Conservation (phyloP, 139 green algal genomes). For the Micromonas pusilla region DNA sequence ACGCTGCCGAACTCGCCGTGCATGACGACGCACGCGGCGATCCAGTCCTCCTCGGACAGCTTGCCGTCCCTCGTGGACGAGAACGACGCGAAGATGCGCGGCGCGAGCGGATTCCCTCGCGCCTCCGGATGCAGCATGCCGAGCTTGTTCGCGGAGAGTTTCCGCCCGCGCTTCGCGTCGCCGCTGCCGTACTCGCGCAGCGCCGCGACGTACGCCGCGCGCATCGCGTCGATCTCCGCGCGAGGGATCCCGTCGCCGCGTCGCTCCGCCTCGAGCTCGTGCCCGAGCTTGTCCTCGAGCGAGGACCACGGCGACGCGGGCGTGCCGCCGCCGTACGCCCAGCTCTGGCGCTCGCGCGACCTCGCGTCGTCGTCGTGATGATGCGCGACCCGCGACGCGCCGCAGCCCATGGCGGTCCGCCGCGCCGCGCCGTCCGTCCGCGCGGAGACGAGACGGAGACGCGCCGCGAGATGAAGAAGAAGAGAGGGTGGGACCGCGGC, state of each 20-base stretch:
- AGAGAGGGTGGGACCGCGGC: no score
- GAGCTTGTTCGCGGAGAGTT: neutral
- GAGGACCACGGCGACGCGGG: neutral
- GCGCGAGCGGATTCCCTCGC: neutral
- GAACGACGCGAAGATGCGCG: neutral
- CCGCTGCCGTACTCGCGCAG: neutral
- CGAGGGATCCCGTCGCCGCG: neutral
- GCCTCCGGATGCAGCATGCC: neutral
- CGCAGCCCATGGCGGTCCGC: neutral
- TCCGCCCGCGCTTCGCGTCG: neutral
- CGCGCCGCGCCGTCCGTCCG: no score
- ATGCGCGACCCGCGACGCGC: neutral
- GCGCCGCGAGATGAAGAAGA: no score
- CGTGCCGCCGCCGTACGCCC: neutral
- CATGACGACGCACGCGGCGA: neutral
- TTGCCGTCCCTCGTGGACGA: neutral
- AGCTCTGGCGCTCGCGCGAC: neutral
- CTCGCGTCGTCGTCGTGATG: neutral
- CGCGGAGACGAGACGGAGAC: no score
- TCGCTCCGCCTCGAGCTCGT: neutral
- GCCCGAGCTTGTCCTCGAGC: neutral
- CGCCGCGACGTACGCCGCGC: neutral
- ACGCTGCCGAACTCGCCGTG: no score
- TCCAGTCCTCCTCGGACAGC: neutral
- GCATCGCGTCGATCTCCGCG: neutral